Evolutionary conservation across 805 yeast species (phyloP), one percentile per base, ranked within the genome.

Genomic region (Lachancea cidri): DNA sequence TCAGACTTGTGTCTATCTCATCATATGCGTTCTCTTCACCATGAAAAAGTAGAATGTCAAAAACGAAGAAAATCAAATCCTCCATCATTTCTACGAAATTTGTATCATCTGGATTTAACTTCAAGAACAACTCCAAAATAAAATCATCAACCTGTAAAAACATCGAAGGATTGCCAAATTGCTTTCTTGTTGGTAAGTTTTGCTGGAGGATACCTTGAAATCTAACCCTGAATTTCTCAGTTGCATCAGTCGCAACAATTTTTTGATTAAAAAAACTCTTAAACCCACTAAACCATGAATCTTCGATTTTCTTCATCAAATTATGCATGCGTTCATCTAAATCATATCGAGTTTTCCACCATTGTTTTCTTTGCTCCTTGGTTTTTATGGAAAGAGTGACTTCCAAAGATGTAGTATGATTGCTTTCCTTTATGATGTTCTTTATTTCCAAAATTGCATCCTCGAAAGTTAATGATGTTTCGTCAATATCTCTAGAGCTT

Each of bases 271-370:
- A 82, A 2, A 86, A 54, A 0, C 88, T 81, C 39, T 65, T 65
- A 49, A 87, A 84, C 0, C 91, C 94, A 11, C 91, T 87, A 29
- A 91, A 64, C 89, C 96, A 86, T 41, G 67, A 64, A 17, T 59
- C 58, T 41, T 86, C 91, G 6, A 86, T 72, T 24, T 67, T 66
- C 1, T 57, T 52, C n/a, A 91, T 56, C n/a, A 88, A 59, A 1
- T 58, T 60, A 30, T 71, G 58, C 39, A 91, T 54, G 35, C 72
- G 60, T 7, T 66, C 57, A 58, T 91, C 96, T 14, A 88, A 64
- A 0, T 60, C 62, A 41, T 75, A 76, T 36, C 97, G 66, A 20
- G 66, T 65, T 31, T 71, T 70, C 95, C 97, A 93, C 96, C 97
- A 91, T 5, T 65, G 48, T 35, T 71, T 72, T 37, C 87, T 69